phyloP scores from a whole-genome alignment of 1,284 basidiomycete genomes.

The Ceratobasidium sp. region DNA sequence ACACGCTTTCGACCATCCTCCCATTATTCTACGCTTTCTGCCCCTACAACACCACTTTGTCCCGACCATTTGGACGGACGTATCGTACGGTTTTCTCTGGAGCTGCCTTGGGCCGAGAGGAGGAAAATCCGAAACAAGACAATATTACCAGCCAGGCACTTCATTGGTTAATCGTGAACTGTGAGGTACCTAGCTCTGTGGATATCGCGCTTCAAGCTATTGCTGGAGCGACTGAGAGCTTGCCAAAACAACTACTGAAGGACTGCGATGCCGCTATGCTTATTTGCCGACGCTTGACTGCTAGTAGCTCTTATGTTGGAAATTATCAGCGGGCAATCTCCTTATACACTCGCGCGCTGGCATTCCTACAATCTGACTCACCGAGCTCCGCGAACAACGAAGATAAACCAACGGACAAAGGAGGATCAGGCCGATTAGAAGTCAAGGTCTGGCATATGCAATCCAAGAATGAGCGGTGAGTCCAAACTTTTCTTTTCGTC shows the following conservation, averaged over 20 bases:
- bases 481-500: not conserved
- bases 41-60: slow-evolving; percentile 15
- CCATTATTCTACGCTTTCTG: not conserved
- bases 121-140: not conserved
- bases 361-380: not conserved
- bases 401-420: not conserved
- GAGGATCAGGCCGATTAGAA: not conserved
- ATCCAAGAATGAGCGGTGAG: slow-evolving; percentile 1
- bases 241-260: not conserved
- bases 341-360: slow-evolving; percentile 13
- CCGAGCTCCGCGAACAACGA: not conserved
- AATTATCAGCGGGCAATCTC: not conserved
- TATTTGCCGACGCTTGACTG: not conserved
- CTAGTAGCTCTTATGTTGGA: not conserved
- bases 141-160: not conserved
- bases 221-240: not conserved
- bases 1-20: not conserved
- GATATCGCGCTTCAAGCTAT: slow-evolving; percentile 16
- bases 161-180: slow-evolving; percentile 5
- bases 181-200: slow-evolving; percentile 1
- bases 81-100: too few relatives aligned
- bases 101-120: not conserved
- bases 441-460: slow-evolving; percentile 11
- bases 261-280: not conserved
- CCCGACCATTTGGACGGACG: not conserved